phyloP scores from a whole-genome alignment of 305 asterid species.

The Solanum hybrid region DNA sequence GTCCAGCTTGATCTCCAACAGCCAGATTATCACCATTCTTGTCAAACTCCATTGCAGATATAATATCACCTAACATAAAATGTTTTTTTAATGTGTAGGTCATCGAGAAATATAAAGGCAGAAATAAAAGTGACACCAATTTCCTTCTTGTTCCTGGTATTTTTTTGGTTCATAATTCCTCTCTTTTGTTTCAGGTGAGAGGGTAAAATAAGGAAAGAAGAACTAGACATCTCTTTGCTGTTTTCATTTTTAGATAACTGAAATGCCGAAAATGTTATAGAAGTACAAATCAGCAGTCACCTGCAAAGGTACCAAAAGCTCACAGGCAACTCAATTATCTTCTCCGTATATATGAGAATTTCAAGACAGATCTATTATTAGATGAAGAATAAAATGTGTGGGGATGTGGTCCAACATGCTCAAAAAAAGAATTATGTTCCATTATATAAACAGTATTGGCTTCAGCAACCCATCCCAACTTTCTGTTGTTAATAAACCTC shows the following conservation, averaged over 20 bases:
- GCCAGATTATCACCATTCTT: slow-evolving; percentile 61
- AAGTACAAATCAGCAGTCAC: not conserved
- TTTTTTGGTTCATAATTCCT: not conserved
- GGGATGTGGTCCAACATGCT: not conserved
- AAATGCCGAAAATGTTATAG: not conserved
- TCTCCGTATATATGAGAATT: not conserved
- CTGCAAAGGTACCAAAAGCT: not conserved
- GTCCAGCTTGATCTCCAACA: slow-evolving; percentile 84
- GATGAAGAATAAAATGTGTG: not conserved
- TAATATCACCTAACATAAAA: slow-evolving; percentile 45
- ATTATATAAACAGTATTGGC: not conserved
- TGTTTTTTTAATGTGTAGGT: not conserved
- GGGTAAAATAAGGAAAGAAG: not conserved
- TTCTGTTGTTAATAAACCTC: not conserved
- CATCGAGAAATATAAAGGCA: not conserved
- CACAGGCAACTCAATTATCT: not conserved
- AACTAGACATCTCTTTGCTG: not conserved
- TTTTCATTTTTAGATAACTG: not conserved
- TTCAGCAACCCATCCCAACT: not conserved
- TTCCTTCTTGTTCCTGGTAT: not conserved
- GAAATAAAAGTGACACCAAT: not conserved
- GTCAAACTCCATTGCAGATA: slow-evolving; percentile 68
- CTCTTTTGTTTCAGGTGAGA: not conserved
- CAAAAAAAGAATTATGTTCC: not conserved
- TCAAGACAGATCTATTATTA: not conserved